Base-by-base conservation (phyloP, 352 stramenopile species). In the Phytophthora rubi region DNA sequence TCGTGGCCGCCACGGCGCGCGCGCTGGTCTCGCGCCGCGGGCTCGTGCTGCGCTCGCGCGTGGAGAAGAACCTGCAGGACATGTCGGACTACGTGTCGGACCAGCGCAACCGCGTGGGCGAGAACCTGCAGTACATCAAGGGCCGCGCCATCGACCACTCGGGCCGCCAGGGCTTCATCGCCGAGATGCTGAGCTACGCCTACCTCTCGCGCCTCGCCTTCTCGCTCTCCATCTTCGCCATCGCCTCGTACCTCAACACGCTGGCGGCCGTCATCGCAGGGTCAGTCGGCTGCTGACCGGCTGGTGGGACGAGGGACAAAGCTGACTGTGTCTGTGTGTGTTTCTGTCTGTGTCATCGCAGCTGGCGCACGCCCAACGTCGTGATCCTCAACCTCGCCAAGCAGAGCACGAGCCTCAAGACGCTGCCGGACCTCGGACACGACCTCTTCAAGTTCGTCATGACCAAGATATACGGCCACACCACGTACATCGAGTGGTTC, bases 361-460 rank as follows among this genome's bases (percentile, higher is more conserved):
- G 83, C 7, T 96, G 88, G 89, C 80, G 89, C 37, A 96, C 89
- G 15, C 89, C 89, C 39, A 91, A 95, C 39, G 82, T 96, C 8
- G 82, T 95, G 26, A 94, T 96, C 55, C 68, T 96, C 6, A 68
- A 82, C 39, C 70, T 95, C 30, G 59, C 76, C 53, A 86, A 88
- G 44, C 59, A 88, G 45, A 79, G 84, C 62, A 92, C 79, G 12
- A 83, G 70, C 53, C 60, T 70, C 39, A 94, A 95, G 80, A 95
- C 89, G 44, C 79, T 96, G 15, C 89, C 89, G 13, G 89, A 96
- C 45, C 75, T 96, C 13, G 89, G 89, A 37, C 89, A 96, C 66
- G 89, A 96, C 59, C 77, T 94, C 37, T 95, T 96, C 74, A 94
- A 93, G 58, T 92, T 81, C 69, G 86, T 94, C 68, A 92, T 90